Base-by-base conservation (phyloP, 176 grass and related monocot genomes). In the Miscanthus lutarioriparius region DNA sequence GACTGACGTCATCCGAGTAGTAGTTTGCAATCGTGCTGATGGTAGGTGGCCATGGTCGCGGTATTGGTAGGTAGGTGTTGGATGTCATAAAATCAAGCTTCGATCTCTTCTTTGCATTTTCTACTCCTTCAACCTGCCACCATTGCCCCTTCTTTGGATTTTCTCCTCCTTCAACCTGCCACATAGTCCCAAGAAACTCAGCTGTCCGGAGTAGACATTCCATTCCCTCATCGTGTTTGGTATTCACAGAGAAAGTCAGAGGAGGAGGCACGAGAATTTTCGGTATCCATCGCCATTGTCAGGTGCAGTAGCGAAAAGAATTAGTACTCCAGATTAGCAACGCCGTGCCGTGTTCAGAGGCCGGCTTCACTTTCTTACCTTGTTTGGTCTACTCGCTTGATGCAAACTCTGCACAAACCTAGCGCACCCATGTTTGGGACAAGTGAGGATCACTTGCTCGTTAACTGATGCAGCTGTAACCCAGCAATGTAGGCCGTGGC, bases 41-140 rank as follows among this genome's bases (percentile, higher is more conserved):
- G 61, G 22, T 76, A 9, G 35, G 38, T 9, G 58, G 48, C 17
- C 51, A 62, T 30, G 49, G 20, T 51, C 9, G 15, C 5, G 27
- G 12, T 49, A 66, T 64, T 16, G 44, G 82, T 66, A 14, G 8
- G 56, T 53, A 20, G 35, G 20, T 54, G 37, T 64, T 2, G 26
- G 47, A 41, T 67, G 47, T 20, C 4, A 40, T 33, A 54, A 49
- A 10, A 59, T 30, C 39, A 40, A 40, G 39, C 12, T 16, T 32
- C 53, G 54, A 74, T 64, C 72, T 74, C 67, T 16, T 73, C 13
- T 23, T 70, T 69, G 36, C 54, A n/a, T 23, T 70, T 70, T 70
- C 20, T 20, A 1, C 9, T 28, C 44, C 49, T 48, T 4, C 45
- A 35, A 35, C 33, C 33, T 35, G 33, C 33, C 33, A 35, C 4